phyloP scores from a whole-genome alignment of 2,329 filamentous ascomycete genomes.

The Tothia fuscella region DNA sequence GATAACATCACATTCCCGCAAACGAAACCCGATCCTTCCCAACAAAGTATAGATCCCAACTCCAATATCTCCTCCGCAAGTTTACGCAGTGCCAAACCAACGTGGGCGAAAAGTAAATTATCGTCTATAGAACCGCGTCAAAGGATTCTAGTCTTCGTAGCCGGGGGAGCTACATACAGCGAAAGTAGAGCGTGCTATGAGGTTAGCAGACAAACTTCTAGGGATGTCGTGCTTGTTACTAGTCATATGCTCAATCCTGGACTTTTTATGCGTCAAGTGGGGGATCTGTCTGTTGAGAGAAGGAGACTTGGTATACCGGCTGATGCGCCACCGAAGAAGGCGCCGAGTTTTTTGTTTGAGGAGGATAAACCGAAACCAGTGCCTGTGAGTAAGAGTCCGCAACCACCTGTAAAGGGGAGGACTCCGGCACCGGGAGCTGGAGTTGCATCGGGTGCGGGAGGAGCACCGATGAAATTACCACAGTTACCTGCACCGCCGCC shows the following conservation, averaged over 20 bases:
- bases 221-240: slow-evolving; percentile 79
- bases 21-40: slow-evolving; percentile 43
- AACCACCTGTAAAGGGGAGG: background rate
- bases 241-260: slow-evolving; percentile 86
- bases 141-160: slow-evolving; percentile 86
- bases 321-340: slow-evolving; percentile 67
- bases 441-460: background rate
- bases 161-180: slow-evolving; percentile 86
- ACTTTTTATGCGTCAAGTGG: slow-evolving; percentile 71
- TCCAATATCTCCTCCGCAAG: slow-evolving; percentile 44
- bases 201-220: slow-evolving; percentile 55
- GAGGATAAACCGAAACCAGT: slow-evolving; percentile 40
- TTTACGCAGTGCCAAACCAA: slow-evolving; percentile 81
- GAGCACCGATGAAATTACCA: background rate
- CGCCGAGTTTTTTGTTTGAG: slow-evolving; percentile 79
- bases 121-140: slow-evolving; percentile 71
- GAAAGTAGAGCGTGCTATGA: slow-evolving; percentile 87
- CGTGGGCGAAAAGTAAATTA: slow-evolving; percentile 78
- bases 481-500: slow-evolving; percentile 9
- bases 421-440: background rate
- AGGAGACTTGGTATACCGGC: slow-evolving; percentile 67
- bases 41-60: slow-evolving; percentile 48
- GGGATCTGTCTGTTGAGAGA: slow-evolving; percentile 65
- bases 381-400: background rate
- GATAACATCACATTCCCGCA: slow-evolving; percentile 35